Base-by-base conservation (phyloP, 805 yeast species). In the Myxozyma vanderwaltii region DNA sequence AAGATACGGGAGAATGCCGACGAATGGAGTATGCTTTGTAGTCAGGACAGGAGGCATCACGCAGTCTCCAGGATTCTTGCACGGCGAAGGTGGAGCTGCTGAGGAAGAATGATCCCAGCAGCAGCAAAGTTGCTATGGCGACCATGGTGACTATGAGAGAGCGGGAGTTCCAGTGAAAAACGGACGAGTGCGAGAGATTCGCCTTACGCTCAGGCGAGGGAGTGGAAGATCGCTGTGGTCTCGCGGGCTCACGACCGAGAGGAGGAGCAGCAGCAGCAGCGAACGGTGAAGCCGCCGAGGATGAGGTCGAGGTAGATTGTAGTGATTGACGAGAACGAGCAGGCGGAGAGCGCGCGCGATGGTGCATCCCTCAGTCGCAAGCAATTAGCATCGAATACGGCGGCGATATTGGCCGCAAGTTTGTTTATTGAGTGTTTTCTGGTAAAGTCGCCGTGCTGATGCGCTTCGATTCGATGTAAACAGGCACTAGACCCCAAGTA, bases 21-120 rank as follows among this genome's bases (percentile, higher is more conserved):
- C 65, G 45, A 6, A 61, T 61, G n/a, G 66, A 60, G 41, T 52
- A 63, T n/a, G 61, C 13, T 29, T 35, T 47, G 35, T 60, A 62
- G 44, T 62, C 65, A 1, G 65, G 65, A 23, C 65, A 62, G 10
- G 65, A 44, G 8, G 64, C 63, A 36, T 62, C 65, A 2, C 63
- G 51, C 23, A 62, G 12, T 27, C 48, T 39, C 65, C 65, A 62
- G 5, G 59, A 55, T 27, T 62, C 58, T 35, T 60, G 65, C 13
- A 59, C 65, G 12, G 60, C 61, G 15, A 24, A 31, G 8, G 59
- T 12, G 19, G 45, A 40, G 13, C 45, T 19, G 43, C 52, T 38
- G 43, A 48, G 35, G 15, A 56, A 43, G 29, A 50, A 33, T 23
- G 49, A 39, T 23, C 56, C 56, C 23, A 36, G 33, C 19, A 52